phyloP scores from a whole-genome alignment of 2,329 filamentous ascomycete species.

The Penicillium sp. region DNA sequence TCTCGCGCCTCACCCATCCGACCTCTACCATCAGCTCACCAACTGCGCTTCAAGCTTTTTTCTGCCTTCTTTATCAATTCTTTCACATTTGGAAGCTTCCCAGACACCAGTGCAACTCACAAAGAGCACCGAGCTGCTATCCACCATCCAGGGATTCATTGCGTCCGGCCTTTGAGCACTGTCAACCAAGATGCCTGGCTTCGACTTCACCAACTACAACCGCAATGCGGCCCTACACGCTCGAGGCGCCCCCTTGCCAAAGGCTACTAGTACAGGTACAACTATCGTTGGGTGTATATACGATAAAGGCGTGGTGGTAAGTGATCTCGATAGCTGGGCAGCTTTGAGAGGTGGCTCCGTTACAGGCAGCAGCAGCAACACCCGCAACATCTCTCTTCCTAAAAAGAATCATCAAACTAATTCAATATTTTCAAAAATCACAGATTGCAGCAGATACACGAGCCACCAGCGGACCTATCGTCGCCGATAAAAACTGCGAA shows the following conservation, averaged over 20 bases:
- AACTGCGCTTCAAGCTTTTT: constrained; percentile 23
- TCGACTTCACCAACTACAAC: constrained; percentile 99
- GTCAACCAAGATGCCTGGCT: constrained; percentile 73
- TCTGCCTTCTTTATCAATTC: constrained; percentile 31
- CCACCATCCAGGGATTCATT: not conserved
- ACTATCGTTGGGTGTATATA: constrained; percentile 98
- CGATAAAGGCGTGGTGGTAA: constrained; percentile 88
- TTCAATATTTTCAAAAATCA: constrained; percentile 12
- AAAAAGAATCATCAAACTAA: constrained; percentile 6
- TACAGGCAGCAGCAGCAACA: not conserved
- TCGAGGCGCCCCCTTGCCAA: constrained; percentile 87
- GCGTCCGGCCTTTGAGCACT: constrained; percentile 14
- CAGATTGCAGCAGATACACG: constrained; percentile 97
- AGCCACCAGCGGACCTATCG: constrained; percentile 94
- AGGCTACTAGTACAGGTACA: constrained; percentile 96
- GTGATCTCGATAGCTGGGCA: constrained; percentile 33
- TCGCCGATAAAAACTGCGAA: constrained; percentile 99
- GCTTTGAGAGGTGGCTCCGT: not conserved
- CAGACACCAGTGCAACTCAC: not conserved
- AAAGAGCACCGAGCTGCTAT: not conserved
- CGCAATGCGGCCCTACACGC: constrained; percentile 95
- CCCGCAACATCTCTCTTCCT: not conserved
- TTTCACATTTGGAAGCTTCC: not conserved
- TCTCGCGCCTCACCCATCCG: constrained; percentile 35
- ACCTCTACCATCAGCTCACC: constrained; percentile 21